A percentile compares a stretch with the other conserved stretches of the same genome.
These are phyloP conservation scores for Podospora didyma DNA, from an alignment of 495 filamentous ascomycete species.

Conservation along the genomic window DNA sequence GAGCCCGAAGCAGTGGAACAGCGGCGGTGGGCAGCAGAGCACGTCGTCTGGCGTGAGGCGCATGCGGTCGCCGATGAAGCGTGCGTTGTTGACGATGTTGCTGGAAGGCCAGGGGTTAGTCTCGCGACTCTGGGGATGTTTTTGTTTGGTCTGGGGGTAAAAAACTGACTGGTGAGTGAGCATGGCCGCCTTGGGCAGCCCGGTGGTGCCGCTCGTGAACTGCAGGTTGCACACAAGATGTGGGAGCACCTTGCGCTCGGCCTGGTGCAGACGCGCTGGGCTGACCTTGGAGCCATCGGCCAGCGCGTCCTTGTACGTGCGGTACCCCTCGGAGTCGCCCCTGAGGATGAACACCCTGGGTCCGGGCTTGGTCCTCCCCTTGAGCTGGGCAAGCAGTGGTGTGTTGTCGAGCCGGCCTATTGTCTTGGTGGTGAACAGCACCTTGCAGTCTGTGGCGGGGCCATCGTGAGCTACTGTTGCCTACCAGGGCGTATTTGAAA, in stretches of 20 bases:
- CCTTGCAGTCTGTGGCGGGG: slow-evolving; percentile 45
- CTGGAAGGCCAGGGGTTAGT: too few species aligned
- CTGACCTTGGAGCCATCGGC: slow-evolving; percentile 40
- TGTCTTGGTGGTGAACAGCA: slow-evolving; percentile 60
- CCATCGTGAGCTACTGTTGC: not conserved
- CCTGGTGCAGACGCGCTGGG: slow-evolving; percentile 26
- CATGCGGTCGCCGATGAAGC: slow-evolving; percentile 68
- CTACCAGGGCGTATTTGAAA: too few species aligned
- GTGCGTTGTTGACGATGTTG: slow-evolving; percentile 67
- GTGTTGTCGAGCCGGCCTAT: slow-evolving; percentile 56
- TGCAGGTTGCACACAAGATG: slow-evolving; percentile 66
- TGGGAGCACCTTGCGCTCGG: slow-evolving; percentile 46
- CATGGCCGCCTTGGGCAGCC: slow-evolving; percentile 71
- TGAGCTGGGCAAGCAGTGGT: slow-evolving; percentile 49
- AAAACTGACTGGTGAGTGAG: slow-evolving; percentile 60
- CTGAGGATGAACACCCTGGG: slow-evolving; percentile 53
- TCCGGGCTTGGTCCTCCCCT: slow-evolving; percentile 29
- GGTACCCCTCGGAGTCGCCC: slow-evolving; percentile 45
- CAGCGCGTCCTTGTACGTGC: slow-evolving; percentile 50
- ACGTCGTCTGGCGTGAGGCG: slow-evolving; percentile 55
- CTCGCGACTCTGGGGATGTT: too few species aligned
- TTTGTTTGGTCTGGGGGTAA: not conserved
- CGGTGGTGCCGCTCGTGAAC: slow-evolving; percentile 69
- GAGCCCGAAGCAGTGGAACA: slow-evolving; percentile 74
- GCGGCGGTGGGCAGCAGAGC: slow-evolving; percentile 65